Base-by-base conservation (phyloP, 768 basidiomycete species). In the Neoboletus subvelutipes region DNA sequence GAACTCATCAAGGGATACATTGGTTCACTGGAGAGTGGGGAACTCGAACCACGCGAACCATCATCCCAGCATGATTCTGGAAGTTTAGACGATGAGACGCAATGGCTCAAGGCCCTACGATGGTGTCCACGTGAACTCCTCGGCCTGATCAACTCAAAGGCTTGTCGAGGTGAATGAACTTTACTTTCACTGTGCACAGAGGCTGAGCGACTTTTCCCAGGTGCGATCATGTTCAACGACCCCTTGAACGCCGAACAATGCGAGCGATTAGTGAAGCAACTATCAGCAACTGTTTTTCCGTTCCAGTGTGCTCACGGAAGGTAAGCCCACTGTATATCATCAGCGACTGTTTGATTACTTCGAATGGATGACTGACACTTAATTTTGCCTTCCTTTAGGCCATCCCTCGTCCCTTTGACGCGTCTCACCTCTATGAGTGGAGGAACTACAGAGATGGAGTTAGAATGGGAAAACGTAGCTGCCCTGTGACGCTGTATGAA, bases 201-300 rank as follows among this genome's bases (percentile, higher is more conserved):
- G 28, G 36, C 47, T 64, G 12, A 66, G 36, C 22, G 24, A 47
- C n/a, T 45, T 49, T 50, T 40, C 22, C 36, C 69, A 97, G 94
- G 95, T 51, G 95, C 96, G 3, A 91, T 97, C 71, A 97, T 98
- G 94, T 97, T 97, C 78, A 95, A 95, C 63, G 95, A 98, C 68
- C 56, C 77, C 0, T 77, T 99, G 48, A 83, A 77, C 15, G 52
- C 75, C 8, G 77, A 78, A 36, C 92, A 97, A 67, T 92, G 92
- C 69, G 69, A 80, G 62, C 75, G 78, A 46, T 80, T 99, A 41
- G 78, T 98, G 45, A 64, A 67, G 7, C 80, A 84, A 61, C 78
- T 99, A 29, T 79, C 87, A 10, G 70, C 80, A 58, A 92, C 93
- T 3, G 78, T 80, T 4, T 88, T 92, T 65, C 95, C 96, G 2